Percentiles rank a stretch among this genome's conserved stretches.
Evolutionary conservation across 768 basidiomycete genomes (phyloP).

Genomic region (Tephrocybe rancida): DNA sequence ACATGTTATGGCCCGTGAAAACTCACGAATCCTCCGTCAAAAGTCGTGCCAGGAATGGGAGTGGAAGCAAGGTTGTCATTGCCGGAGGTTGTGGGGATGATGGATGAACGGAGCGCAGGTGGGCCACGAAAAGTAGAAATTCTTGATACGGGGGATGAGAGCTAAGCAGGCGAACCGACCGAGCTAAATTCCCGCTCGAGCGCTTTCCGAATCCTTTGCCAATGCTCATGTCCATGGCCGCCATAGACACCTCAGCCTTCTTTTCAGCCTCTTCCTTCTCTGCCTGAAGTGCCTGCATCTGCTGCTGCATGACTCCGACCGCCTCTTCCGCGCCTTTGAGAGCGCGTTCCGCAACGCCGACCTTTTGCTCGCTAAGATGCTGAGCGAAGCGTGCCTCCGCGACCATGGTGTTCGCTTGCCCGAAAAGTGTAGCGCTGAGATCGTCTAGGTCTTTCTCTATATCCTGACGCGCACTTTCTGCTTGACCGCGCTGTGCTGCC

Average conservation of each 20-base stretch:
- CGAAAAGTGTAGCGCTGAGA: conserved; percentile 87
- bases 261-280: conserved; percentile 67
- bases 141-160: conserved; percentile 81
- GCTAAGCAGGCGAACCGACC: conserved; percentile 53
- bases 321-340: conserved; percentile 86
- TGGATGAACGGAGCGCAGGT: conserved; percentile 72
- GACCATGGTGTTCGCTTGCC: conserved; percentile 98
- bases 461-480: conserved; percentile 76
- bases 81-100: conserved; percentile 61
- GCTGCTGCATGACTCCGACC: conserved; percentile 79
- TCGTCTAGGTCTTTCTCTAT: conserved; percentile 97
- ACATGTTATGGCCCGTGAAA: conserved; percentile 8
- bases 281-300: conserved; percentile 75
- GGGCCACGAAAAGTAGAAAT: conserved; percentile 74
- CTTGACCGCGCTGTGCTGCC: conserved; percentile 87
- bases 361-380: conserved; percentile 69
- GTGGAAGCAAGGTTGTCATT: conserved; percentile 72
- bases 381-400: conserved; percentile 81
- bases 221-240: conserved; percentile 68
- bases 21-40: conserved; percentile 85
- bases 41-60: conserved; percentile 79
- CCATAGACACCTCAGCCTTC: conserved; percentile 49
- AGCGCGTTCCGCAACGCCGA: conserved; percentile 74
- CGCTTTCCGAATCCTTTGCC: conserved; percentile 65
- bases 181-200: conserved; percentile 25